These are phyloP conservation scores for Setaria italica DNA, from an alignment of 202 grass and related monocot species.

Conservation along the genomic window DNA sequence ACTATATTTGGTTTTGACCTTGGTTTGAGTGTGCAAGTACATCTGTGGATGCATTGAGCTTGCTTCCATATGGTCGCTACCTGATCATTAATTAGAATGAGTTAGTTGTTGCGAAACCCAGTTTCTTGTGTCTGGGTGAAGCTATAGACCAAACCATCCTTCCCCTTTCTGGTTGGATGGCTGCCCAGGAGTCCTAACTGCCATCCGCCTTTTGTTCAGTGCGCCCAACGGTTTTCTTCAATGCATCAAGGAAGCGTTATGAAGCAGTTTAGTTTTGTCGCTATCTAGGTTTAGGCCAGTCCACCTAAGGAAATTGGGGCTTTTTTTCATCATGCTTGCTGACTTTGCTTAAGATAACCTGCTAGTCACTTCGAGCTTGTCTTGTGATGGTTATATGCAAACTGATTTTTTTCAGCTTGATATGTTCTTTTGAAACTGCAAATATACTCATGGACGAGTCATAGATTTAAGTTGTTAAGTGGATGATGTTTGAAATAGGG, in stretches of 20 bases:
- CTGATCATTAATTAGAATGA: neutral
- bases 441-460: neutral
- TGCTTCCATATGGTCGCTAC: constrained; percentile 12
- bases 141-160: neutral
- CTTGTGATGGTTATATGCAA: neutral
- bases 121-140: constrained; percentile 5
- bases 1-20: constrained; percentile 45
- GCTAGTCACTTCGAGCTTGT: constrained; percentile 4
- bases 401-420: neutral
- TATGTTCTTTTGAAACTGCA: neutral
- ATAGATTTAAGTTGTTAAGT: constrained; percentile 2
- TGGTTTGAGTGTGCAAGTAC: constrained; percentile 24
- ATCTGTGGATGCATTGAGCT: constrained; percentile 30
- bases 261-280: neutral
- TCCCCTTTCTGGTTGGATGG: constrained; percentile 21
- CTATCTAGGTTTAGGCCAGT: constrained; percentile 12
- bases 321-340: neutral
- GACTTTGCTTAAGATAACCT: neutral
- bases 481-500: constrained; percentile 15
- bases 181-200: constrained; percentile 5
- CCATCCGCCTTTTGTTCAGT: neutral
- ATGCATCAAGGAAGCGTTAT: constrained; percentile 2
- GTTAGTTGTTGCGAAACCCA: neutral
- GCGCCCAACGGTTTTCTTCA: constrained; percentile 13
- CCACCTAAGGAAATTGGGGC: neutral